Conservation (phyloP, 257 asterid species). For the Solanum infundibuliforme region DNA sequence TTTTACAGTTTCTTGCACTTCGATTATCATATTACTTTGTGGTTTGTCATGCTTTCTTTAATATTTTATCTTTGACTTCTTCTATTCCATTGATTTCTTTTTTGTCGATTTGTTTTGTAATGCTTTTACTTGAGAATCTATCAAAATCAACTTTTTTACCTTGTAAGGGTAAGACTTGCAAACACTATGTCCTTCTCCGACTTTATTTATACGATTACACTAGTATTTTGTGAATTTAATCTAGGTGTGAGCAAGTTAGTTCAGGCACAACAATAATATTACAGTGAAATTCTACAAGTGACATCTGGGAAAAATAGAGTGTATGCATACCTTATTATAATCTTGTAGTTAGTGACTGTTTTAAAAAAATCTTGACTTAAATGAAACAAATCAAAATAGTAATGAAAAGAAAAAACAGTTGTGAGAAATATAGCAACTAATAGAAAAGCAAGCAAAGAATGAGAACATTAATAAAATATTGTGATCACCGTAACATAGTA, state of each 20-base stretch:
- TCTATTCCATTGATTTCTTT: not conserved
- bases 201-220: not conserved
- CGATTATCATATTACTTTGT: not conserved
- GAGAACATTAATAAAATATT: no score
- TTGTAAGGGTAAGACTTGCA: not conserved
- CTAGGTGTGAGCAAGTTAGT: not conserved
- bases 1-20: not conserved
- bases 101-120: not conserved
- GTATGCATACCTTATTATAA: not conserved
- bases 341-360: not conserved
- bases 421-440: not conserved
- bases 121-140: not conserved
- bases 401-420: not conserved
- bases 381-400: not conserved
- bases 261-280: not conserved
- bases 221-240: not conserved
- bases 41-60: not conserved
- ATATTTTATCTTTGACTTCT: not conserved
- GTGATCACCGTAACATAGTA: no score
- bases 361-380: not conserved
- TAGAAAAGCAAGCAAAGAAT: no score
- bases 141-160: no score
- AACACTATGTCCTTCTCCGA: no score
- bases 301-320: no score
- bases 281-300: not conserved